Conservation (phyloP, 1,139 yeast genomes). For the Geotrichum australiense region DNA sequence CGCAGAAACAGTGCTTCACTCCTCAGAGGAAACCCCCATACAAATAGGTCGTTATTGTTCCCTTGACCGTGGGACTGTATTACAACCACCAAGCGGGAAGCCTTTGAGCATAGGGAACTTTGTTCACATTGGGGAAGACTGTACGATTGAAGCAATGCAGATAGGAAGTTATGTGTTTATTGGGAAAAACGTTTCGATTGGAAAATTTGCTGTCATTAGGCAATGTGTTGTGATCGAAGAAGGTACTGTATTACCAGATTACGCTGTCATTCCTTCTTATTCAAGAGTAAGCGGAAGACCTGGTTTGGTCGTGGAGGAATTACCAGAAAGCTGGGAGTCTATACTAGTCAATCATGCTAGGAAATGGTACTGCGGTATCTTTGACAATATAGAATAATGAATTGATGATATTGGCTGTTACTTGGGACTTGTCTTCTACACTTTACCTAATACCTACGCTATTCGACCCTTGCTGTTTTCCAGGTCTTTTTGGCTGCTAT, state of each 20-base stretch:
- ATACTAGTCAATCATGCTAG: slow-evolving; percentile 33
- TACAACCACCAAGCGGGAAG: not conserved
- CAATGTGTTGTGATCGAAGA: slow-evolving; percentile 54
- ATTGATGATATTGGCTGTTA: no score
- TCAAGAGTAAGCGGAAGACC: slow-evolving; percentile 41
- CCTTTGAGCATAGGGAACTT: slow-evolving; percentile 48
- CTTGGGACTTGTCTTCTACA: no score
- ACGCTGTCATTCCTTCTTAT: slow-evolving; percentile 54
- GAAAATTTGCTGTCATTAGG: slow-evolving; percentile 46
- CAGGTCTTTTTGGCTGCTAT: no score
- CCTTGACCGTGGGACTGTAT: slow-evolving; percentile 17
- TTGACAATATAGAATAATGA: no score
- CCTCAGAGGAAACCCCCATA: slow-evolving; percentile 37
- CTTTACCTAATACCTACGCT: no score
- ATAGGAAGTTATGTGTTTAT: slow-evolving; percentile 44
- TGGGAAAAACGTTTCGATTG: slow-evolving; percentile 55
- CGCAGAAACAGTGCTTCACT: not conserved
- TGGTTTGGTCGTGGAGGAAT: slow-evolving; percentile 23
- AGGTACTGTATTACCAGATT: slow-evolving; percentile 47
- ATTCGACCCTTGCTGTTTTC: no score
- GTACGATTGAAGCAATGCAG: slow-evolving; percentile 38
- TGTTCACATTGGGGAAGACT: slow-evolving; percentile 44
- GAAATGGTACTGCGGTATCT: slow-evolving; percentile 29
- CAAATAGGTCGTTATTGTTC: slow-evolving; percentile 48
- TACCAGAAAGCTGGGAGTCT: slow-evolving; percentile 35